Evolutionary conservation across 768 basidiomycete species (phyloP).

Genomic region (Serendipita sp.): DNA sequence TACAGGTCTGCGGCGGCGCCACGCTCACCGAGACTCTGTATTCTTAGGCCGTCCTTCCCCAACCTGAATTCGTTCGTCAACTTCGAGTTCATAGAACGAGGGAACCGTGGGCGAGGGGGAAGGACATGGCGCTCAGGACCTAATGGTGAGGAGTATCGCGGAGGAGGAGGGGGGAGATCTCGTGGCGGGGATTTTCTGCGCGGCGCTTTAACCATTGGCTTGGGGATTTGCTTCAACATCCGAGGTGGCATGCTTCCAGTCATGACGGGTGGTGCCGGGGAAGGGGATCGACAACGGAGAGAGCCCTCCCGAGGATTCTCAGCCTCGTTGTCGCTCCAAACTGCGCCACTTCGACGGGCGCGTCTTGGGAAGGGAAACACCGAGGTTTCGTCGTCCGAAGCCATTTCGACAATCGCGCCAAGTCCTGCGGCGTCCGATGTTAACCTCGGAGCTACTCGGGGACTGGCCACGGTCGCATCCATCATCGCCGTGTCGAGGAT

Average conservation of each 20-base stretch:
- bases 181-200: conserved; percentile 4
- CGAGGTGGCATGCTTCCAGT: neutral
- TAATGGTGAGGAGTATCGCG: conserved; percentile 1
- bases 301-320: conserved; percentile 2
- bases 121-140: conserved; percentile 1
- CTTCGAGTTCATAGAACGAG: neutral
- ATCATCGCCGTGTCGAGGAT: neutral
- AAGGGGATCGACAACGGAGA: conserved; percentile 4
- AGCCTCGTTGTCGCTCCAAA: neutral
- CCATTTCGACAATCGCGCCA: neutral
- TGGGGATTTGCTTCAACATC: neutral
- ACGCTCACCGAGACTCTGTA: conserved; percentile 1
- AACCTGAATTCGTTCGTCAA: neutral
- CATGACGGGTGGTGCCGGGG: neutral
- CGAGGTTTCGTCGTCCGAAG: conserved; percentile 3
- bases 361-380: neutral
- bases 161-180: neutral
- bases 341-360: neutral
- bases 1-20: neutral
- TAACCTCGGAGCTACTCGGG: neutral
- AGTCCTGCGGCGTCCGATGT: neutral
- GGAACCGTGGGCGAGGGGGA: conserved; percentile 1
- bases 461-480: neutral
- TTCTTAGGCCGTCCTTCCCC: neutral
- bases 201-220: neutral